A percentile compares a stretch with the other conserved stretches of the same genome.
These are phyloP conservation scores for Syzygium oleosum DNA, from an alignment of 345 rosid species.

Conservation along the genomic window DNA sequence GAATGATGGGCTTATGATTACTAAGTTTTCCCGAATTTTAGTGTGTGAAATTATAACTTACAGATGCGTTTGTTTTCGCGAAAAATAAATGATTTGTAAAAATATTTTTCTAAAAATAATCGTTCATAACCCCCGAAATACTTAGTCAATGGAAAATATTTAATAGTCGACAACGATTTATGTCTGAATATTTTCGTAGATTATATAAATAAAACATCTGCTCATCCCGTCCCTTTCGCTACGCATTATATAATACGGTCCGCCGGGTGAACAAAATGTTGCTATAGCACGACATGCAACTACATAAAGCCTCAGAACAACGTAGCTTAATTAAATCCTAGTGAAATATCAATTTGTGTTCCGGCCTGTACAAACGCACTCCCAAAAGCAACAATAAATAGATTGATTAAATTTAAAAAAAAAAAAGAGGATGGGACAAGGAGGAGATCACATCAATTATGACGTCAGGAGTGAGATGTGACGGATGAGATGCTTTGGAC, in stretches of 20 bases:
- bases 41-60: not conserved
- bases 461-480: not conserved
- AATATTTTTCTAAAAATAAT: too few relatives aligned
- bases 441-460: not conserved
- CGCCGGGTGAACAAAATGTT: too few relatives aligned
- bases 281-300: too few relatives aligned
- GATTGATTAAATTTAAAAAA: not conserved
- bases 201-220: too few relatives aligned
- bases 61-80: too few relatives aligned
- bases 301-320: not conserved
- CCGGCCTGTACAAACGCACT: not conserved
- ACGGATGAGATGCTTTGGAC: not conserved
- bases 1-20: not conserved
- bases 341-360: not conserved
- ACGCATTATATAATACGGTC: too few relatives aligned
- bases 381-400: not conserved
- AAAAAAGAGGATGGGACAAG: not conserved
- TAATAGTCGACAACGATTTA: too few relatives aligned
- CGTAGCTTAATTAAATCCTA: not conserved
- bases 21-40: not conserved
- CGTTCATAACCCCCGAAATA: too few relatives aligned
- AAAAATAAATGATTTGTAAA: not conserved
- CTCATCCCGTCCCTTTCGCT: too few relatives aligned
- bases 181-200: too few relatives aligned
- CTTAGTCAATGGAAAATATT: too few relatives aligned